phyloP scores from a whole-genome alignment of 495 filamentous ascomycete species.

The Aspergillus homomorphus region DNA sequence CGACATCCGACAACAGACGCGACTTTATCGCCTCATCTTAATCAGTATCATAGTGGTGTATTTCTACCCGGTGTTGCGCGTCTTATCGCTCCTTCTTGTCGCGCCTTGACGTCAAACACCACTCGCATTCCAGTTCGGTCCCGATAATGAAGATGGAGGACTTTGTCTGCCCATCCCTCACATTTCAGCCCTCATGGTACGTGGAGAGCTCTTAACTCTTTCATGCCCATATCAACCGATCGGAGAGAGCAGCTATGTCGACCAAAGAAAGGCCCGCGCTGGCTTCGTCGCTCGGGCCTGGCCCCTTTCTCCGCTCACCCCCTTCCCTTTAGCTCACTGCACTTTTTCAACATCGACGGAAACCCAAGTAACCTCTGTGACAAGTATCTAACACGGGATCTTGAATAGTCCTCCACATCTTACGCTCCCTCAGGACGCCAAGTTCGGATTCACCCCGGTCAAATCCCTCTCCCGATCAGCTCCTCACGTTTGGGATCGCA shows the following conservation, averaged over 20 bases:
- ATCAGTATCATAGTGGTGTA: not conserved
- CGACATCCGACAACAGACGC: not conserved
- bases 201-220: not conserved
- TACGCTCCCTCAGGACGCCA: slow-evolving; percentile 17
- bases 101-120: not conserved
- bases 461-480: slow-evolving; percentile 27
- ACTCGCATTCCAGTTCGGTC: not conserved
- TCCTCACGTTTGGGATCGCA: slow-evolving; percentile 52
- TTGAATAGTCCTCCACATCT: not conserved
- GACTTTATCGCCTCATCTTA: not conserved
- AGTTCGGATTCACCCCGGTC: slow-evolving; percentile 40
- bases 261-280: not conserved
- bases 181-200: slow-evolving; percentile 5
- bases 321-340: not conserved
- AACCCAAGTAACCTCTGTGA: not conserved
- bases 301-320: not conserved
- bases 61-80: not conserved
- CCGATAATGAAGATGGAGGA: slow-evolving; percentile 6
- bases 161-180: slow-evolving; percentile 5
- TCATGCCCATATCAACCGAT: not conserved
- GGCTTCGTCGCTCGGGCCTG: not conserved
- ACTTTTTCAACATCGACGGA: not conserved
- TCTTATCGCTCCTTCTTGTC: not conserved
- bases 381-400: not conserved
- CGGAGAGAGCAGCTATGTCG: not conserved